These are phyloP conservation scores for Coleophoma crateriformis DNA, from an alignment of 2,329 filamentous ascomycete genomes.

Conservation along the genomic window DNA sequence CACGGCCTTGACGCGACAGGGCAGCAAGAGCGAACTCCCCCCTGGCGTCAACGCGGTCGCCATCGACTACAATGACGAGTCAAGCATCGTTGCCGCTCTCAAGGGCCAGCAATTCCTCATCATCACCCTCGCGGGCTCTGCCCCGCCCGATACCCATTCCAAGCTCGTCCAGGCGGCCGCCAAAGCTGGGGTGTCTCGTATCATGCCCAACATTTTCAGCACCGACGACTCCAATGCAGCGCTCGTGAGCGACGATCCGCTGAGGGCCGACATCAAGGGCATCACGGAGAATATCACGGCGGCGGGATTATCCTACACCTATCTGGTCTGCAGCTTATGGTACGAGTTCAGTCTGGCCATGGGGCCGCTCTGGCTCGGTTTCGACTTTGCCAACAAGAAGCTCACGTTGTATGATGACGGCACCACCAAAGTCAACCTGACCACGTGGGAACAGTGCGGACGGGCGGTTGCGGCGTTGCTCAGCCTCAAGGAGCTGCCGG, in stretches of 20 bases:
- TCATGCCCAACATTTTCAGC: conserved; percentile 49
- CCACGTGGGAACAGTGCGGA: conserved; percentile 46
- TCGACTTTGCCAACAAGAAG: conserved; percentile 39
- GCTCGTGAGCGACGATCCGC: conserved; percentile 22
- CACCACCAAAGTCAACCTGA: conserved; percentile 34
- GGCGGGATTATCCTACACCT: conserved; percentile 31
- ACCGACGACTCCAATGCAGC: conserved; percentile 3
- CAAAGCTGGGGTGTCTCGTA: conserved; percentile 45
- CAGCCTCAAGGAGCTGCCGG: conserved; percentile 25
- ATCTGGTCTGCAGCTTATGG: conserved; percentile 43
- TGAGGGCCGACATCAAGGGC: conserved; percentile 12
- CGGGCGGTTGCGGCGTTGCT: conserved; percentile 46
- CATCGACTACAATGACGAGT: conserved; percentile 40
- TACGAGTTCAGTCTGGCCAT: conserved; percentile 44
- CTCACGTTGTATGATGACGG: conserved; percentile 48
- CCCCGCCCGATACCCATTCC: conserved; percentile 37
- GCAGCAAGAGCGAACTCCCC: conserved; percentile 31
- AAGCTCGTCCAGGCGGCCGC: conserved; percentile 51
- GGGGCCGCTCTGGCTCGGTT: conserved; percentile 33
- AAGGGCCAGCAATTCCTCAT: conserved; percentile 50
- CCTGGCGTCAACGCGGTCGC: conserved; percentile 32
- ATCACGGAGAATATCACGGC: conserved; percentile 29
- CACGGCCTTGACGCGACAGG: conserved; percentile 42
- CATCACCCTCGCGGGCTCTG: conserved; percentile 43
- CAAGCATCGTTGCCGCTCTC: conserved; percentile 42